Base-by-base conservation (phyloP, 139 green algal species). In the Nannochloris sp. region DNA sequence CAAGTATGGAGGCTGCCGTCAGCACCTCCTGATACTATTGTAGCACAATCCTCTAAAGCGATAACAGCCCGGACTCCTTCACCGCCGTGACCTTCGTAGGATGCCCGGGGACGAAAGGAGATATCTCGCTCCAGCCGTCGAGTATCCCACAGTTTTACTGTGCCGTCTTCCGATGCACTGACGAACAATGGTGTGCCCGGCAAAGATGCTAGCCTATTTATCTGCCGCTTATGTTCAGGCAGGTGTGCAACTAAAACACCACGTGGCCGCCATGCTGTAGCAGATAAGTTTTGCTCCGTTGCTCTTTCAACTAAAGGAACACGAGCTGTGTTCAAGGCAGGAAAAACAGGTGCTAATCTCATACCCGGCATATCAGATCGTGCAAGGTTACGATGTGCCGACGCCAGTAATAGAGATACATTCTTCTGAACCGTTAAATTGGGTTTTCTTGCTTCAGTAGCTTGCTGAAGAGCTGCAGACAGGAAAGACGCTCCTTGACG, bases 111-210 rank as follows among this genome's bases (percentile, higher is more conserved):
- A 45, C 73, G 76, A 68, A 97, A 97, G 34, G 80, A 87, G 10
- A 95, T 76, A 61, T 97, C 92, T 2, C 76, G 67, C 70, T 97
- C 92, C 46, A 97, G 64, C 12, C 85, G 78, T 0, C 83, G 74
- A 27, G 81, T 81, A 77, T 98, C 92, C 92, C 92, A 98, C 24
- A 97, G 71, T 80, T 96, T 96, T 32, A 85, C 72, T 0, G 86
- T 95, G 30, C 78, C 86, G 61, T 98, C 93, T n/a, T 77, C 67
- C 3, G 79, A 91, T 3, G 81, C 87, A 14, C 65, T 87, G 24
- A 81, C 83, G 54, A 98, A 89, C 56, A 95, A 91, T 31, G 67
- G 54, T 30, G 78, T 82, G n/a, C 78, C 75, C 25, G 46, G 35
- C 0, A 83, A 74, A 9, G 88, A 71, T 2, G 85, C 83, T 42